A percentile compares a stretch with the other conserved stretches of the same genome.
phyloP scores from a whole-genome alignment of 2,329 filamentous ascomycete species.

The Trematosphaeria pertusa region DNA sequence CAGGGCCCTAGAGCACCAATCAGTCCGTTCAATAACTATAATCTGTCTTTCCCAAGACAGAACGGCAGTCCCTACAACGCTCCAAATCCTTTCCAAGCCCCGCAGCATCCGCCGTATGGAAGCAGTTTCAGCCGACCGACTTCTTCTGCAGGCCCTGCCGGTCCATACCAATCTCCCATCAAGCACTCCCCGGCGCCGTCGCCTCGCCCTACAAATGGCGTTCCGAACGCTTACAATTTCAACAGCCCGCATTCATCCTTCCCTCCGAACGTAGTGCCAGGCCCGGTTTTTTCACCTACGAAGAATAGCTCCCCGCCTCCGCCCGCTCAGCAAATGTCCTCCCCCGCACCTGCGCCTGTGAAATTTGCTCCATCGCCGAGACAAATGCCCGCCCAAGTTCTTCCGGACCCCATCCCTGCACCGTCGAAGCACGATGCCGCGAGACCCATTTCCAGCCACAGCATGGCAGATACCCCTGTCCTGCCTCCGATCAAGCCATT shows the following conservation, averaged over 20 bases:
- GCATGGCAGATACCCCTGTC: constrained; percentile 51
- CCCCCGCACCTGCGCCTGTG: constrained; percentile 32
- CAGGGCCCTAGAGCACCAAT: constrained; percentile 31
- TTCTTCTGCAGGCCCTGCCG: constrained; percentile 33
- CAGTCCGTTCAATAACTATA: constrained; percentile 36
- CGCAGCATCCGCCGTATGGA: constrained; percentile 22
- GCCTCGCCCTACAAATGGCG: constrained; percentile 40
- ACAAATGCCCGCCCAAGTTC: constrained; percentile 41
- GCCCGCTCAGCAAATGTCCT: constrained; percentile 41
- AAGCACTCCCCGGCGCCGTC: constrained; percentile 46
- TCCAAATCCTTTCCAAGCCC: constrained; percentile 30
- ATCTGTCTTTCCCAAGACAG: constrained; percentile 28
- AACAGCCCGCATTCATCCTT: constrained; percentile 56
- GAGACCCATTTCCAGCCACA: constrained; percentile 41
- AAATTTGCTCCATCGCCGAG: constrained; percentile 37
- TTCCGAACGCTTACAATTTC: constrained; percentile 42
- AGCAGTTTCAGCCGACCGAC: constrained; percentile 42
- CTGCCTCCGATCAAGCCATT: constrained; percentile 65
- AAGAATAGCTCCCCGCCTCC: constrained; percentile 50
- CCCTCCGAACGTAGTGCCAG: constrained; percentile 46
- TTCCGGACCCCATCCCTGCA: constrained; percentile 48
- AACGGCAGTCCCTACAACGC: constrained; percentile 37
- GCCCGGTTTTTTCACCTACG: constrained; percentile 45
- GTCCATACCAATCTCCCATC: constrained; percentile 36
- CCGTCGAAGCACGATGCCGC: constrained; percentile 56